Conservation (phyloP, 2,329 filamentous ascomycete species). For the Colletotrichum sp. region DNA sequence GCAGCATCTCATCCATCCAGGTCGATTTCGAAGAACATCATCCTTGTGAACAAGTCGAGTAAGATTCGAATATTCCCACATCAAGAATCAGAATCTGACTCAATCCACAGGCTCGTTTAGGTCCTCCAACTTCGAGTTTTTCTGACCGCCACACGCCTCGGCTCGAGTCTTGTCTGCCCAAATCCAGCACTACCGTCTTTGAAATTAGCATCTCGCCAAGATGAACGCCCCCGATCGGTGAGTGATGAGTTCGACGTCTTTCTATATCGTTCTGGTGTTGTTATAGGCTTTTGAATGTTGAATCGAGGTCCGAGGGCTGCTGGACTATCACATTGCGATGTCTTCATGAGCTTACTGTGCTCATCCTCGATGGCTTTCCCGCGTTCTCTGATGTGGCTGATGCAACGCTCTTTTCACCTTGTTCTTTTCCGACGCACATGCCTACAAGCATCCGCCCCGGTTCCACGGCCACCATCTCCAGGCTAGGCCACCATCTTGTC, state of each 20-base stretch:
- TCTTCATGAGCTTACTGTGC: not conserved
- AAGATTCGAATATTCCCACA: not conserved
- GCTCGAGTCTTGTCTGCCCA: not conserved
- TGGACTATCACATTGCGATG: not conserved
- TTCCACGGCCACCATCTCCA: not conserved
- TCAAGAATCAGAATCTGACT: not conserved
- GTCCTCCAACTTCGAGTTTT: not conserved
- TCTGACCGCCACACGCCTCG: not conserved
- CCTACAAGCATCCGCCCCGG: not conserved
- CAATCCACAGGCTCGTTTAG: not conserved
- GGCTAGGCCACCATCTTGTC: not conserved
- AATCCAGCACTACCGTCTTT: not conserved
- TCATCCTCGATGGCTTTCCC: not conserved
- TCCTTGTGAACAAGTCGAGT: not conserved
- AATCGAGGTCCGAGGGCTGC: not conserved
- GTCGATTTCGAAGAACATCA: not conserved
- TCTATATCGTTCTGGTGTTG: not conserved
- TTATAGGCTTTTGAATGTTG: not conserved
- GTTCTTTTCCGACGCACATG: not conserved
- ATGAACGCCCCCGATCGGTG: constrained; percentile 66
- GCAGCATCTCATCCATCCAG: not conserved
- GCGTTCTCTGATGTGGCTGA: not conserved
- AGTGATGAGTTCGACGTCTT: constrained; percentile 27
- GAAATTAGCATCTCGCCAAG: constrained; percentile 22
- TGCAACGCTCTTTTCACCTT: not conserved